Evolutionary conservation across 1,139 yeast genomes (phyloP).

Genomic region (Geotrichum aggregatum): DNA sequence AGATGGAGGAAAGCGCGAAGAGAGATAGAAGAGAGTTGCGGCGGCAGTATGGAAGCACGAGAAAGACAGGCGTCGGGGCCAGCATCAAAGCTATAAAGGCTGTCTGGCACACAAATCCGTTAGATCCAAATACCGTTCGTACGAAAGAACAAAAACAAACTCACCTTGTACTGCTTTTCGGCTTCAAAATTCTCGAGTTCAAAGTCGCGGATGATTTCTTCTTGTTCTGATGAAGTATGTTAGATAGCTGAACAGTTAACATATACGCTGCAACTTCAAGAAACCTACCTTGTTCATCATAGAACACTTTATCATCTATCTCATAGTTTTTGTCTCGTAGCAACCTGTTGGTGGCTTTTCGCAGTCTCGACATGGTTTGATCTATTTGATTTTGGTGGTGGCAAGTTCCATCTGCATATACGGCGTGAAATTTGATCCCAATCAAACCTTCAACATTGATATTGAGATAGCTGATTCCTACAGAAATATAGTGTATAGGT

Average conservation of each 20-base stretch:
- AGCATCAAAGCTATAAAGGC: slow-evolving; percentile 31
- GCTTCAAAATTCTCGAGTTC: slow-evolving; percentile 30
- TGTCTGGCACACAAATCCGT: slow-evolving; percentile 12
- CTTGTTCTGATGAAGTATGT: too few relatives aligned
- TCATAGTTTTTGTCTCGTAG: slow-evolving; percentile 22
- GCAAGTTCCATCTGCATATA: too few relatives aligned
- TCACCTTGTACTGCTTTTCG: slow-evolving; percentile 26
- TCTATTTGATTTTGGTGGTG: not conserved
- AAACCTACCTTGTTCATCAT: slow-evolving; percentile 30
- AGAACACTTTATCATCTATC: slow-evolving; percentile 22
- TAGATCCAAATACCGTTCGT: not conserved
- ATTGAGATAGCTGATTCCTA: too few relatives aligned
- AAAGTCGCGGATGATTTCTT: slow-evolving; percentile 31
- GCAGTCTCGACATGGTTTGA: slow-evolving; percentile 28
- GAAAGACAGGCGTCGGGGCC: slow-evolving; percentile 36
- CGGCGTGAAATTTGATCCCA: too few relatives aligned
- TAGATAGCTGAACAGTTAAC: too few relatives aligned
- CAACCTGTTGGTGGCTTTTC: slow-evolving; percentile 29
- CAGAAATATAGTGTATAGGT: too few relatives aligned
- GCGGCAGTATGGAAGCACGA: slow-evolving; percentile 35
- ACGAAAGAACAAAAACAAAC: slow-evolving; percentile 8
- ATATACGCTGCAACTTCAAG: not conserved
- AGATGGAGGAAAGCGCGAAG: slow-evolving; percentile 31
- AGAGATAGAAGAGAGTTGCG: slow-evolving; percentile 34
- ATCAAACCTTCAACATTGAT: too few relatives aligned